phyloP scores from a whole-genome alignment of 345 rosid species.

The Schrenkiella parvula region DNA sequence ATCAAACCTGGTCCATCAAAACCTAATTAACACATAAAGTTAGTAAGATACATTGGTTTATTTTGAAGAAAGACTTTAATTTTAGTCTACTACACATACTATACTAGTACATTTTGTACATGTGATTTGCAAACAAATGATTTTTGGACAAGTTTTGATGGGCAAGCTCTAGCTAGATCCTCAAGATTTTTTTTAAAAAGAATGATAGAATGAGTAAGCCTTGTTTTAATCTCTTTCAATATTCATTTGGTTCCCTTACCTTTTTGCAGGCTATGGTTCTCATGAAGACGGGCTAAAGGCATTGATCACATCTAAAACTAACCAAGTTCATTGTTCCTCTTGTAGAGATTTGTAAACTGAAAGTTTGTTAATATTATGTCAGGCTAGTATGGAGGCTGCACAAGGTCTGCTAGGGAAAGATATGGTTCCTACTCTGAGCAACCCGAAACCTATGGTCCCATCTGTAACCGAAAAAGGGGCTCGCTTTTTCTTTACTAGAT shows the following conservation, averaged over 20 bases:
- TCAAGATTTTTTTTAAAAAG: background rate
- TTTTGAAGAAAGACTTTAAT: background rate
- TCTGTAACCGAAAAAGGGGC: constrained; percentile 61
- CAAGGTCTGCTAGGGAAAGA: constrained; percentile 47
- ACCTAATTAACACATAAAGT: background rate
- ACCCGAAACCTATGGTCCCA: constrained; percentile 69
- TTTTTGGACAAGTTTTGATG: background rate
- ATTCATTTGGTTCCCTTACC: background rate
- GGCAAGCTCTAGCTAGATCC: background rate
- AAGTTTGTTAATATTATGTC: background rate
- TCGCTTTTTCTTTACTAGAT: constrained; percentile 58
- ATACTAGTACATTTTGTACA: background rate
- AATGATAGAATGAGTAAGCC: background rate
- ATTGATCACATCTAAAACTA: background rate
- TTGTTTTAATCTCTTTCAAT: background rate
- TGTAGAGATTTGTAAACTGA: background rate
- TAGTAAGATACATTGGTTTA: background rate
- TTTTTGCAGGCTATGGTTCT: constrained; percentile 60
- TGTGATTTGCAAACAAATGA: background rate
- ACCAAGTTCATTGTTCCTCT: background rate
- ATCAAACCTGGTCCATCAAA: background rate
- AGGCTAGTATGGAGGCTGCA: constrained; percentile 68
- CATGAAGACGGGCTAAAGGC: constrained; percentile 89
- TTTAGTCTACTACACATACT: background rate
- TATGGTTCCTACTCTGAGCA: constrained; percentile 34